Conservation (phyloP, 208 protist genomes). For the Trichomonas vaginalis region DNA sequence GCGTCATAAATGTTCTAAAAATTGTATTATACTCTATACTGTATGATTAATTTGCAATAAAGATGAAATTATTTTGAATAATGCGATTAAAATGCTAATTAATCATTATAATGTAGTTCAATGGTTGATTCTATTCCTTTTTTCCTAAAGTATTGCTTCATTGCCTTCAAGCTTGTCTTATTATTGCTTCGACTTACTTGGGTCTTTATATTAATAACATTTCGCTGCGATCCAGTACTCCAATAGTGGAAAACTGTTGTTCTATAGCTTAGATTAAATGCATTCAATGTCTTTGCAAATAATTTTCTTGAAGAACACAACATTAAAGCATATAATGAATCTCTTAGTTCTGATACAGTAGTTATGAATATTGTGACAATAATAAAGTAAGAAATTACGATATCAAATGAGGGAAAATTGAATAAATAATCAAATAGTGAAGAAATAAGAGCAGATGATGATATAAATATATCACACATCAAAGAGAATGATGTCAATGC, state of each 20-base stretch:
- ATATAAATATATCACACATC: neutral
- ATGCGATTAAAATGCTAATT: no score
- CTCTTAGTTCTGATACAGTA: neutral
- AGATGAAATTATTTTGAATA: no score
- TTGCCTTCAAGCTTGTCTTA: no score
- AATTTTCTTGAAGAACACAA: neutral
- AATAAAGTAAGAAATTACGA: neutral
- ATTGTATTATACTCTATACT: no score
- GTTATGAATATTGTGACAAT: neutral
- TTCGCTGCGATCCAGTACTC: neutral
- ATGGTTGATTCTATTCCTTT: no score
- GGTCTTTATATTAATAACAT: neutral
- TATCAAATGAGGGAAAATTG: neutral
- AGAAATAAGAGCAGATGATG: neutral
- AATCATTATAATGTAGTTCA: no score
- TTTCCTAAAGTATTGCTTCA: no score
- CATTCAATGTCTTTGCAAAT: neutral
- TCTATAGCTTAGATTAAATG: neutral
- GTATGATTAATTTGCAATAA: no score
- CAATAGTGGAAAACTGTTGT: neutral
- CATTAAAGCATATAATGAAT: neutral
- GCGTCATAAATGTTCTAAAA: no score
- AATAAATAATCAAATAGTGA: neutral
- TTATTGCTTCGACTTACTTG: no score
- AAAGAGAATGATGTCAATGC: neutral